phyloP scores from a whole-genome alignment of 192 early-diverging fungal species.

The Entomortierella chlamydospora region DNA sequence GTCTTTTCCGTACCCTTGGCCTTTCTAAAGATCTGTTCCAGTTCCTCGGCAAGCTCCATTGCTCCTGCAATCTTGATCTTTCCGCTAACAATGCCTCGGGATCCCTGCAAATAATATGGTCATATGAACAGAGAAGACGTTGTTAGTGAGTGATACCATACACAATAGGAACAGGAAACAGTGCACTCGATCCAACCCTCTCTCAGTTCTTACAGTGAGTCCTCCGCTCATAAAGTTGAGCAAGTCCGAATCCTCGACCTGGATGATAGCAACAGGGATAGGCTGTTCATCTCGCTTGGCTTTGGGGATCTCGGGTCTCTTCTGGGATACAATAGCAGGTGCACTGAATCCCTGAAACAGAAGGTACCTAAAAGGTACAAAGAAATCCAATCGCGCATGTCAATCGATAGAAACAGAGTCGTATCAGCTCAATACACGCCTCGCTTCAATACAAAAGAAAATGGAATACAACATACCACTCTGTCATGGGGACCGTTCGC shows the following conservation, averaged over 20 bases:
- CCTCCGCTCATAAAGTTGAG: constrained; percentile 56
- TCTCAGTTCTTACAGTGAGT: constrained; percentile 27
- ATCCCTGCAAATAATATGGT: constrained; percentile 8
- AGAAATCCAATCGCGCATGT: background rate
- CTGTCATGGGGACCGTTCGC: constrained; percentile 39
- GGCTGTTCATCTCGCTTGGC: constrained; percentile 45
- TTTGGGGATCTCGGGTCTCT: constrained; percentile 50
- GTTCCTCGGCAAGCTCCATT: constrained; percentile 47
- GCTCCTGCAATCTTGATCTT: constrained; percentile 57
- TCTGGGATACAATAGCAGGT: constrained; percentile 40
- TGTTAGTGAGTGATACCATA: background rate
- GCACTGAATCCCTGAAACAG: constrained; percentile 46
- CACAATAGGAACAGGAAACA: background rate
- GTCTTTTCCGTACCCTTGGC: constrained; percentile 54
- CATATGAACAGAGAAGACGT: background rate
- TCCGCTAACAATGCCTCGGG: constrained; percentile 52
- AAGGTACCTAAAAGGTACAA: constrained; percentile 30
- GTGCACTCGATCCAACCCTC: background rate
- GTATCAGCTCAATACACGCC: too few relatives aligned
- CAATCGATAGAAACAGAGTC: background rate
- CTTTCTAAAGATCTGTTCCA: constrained; percentile 49
- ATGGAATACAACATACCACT: constrained; percentile 18
- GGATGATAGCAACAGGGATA: constrained; percentile 50
- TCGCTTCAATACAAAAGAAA: background rate
- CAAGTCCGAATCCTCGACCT: constrained; percentile 48